A percentile compares a stretch with the other conserved stretches of the same genome.
Evolutionary conservation across 1,139 yeast species (phyloP).

Genomic region (Taphrina pruni): DNA sequence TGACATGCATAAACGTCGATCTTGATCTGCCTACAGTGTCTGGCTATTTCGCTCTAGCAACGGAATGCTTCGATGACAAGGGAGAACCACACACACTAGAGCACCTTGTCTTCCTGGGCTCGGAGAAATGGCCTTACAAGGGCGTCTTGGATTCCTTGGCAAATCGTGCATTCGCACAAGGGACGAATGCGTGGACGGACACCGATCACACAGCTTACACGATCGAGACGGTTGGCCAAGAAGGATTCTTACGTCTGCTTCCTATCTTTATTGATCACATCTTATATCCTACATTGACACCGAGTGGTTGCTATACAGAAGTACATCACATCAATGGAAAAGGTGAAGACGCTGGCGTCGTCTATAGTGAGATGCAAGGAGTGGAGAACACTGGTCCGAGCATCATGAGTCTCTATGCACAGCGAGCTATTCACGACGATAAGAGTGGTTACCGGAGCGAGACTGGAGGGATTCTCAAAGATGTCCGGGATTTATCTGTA

Average conservation of each 20-base stretch:
- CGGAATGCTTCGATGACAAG: constrained; percentile 82
- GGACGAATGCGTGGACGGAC: constrained; percentile 96
- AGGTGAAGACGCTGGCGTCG: constrained; percentile 94
- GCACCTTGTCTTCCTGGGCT: constrained; percentile 94
- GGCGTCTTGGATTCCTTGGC: constrained; percentile 89
- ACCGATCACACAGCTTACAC: constrained; percentile 96
- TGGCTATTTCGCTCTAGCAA: constrained; percentile 94
- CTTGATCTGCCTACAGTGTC: constrained; percentile 88
- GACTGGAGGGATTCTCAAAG: constrained; percentile 88
- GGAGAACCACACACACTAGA: constrained; percentile 94
- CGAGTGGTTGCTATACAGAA: constrained; percentile 89
- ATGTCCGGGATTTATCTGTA: constrained; percentile 73
- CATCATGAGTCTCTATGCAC: constrained; percentile 53
- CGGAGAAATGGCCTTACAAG: constrained; percentile 84
- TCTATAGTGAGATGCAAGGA: constrained; percentile 96
- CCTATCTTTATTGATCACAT: constrained; percentile 93
- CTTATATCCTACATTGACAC: constrained; percentile 81
- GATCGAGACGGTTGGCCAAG: constrained; percentile 93
- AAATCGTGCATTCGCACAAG: constrained; percentile 74
- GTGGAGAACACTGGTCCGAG: constrained; percentile 82
- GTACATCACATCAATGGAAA: constrained; percentile 92
- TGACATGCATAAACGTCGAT: constrained; percentile 75
- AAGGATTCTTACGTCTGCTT: constrained; percentile 79
- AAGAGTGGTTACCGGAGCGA: constrained; percentile 82
- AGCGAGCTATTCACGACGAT: constrained; percentile 63